Percentiles rank a stretch among this genome's conserved stretches.
Conservation (phyloP, 2,329 filamentous ascomycete genomes). For the Cytospora mali region DNA sequence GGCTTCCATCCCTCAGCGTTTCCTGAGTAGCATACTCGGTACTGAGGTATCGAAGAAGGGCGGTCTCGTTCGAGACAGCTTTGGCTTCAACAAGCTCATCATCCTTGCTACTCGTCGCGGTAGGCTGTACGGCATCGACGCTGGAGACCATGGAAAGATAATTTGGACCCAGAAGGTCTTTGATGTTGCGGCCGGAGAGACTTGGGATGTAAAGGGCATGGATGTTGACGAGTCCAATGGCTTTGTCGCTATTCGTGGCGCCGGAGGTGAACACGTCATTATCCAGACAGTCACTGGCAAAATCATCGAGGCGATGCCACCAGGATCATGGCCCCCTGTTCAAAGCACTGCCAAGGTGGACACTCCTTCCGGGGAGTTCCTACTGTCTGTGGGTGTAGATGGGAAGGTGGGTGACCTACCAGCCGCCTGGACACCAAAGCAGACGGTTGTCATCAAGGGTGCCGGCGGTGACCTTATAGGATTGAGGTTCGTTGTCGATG, state of each 20-base stretch:
- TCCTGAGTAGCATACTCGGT: constrained; percentile 67
- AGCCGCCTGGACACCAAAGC: constrained; percentile 49
- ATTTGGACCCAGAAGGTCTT: constrained; percentile 73
- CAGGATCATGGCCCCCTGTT: constrained; percentile 44
- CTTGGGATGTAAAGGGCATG: constrained; percentile 71
- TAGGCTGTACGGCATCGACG: constrained; percentile 78
- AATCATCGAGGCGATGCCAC: constrained; percentile 47
- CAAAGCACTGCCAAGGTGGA: constrained; percentile 56
- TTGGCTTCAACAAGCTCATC: constrained; percentile 86
- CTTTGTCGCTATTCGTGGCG: constrained; percentile 59
- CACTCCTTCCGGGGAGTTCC: constrained; percentile 53
- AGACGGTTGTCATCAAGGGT: constrained; percentile 57
- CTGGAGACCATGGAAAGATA: constrained; percentile 71
- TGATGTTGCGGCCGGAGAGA: constrained; percentile 55
- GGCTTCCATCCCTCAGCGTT: constrained; percentile 65
- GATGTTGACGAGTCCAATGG: constrained; percentile 60
- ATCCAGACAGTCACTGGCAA: constrained; percentile 57
- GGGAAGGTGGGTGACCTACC: constrained; percentile 53
- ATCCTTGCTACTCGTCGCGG: constrained; percentile 80
- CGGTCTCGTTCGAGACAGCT: constrained; percentile 67
- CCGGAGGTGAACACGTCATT: constrained; percentile 64
- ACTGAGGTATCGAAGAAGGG: constrained; percentile 50
- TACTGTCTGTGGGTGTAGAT: constrained; percentile 55
- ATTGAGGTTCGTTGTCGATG: constrained; percentile 52
- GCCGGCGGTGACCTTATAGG: constrained; percentile 56